Conservation (phyloP, 2,329 filamentous ascomycete genomes). For the Sporothrix variecibatus region DNA sequence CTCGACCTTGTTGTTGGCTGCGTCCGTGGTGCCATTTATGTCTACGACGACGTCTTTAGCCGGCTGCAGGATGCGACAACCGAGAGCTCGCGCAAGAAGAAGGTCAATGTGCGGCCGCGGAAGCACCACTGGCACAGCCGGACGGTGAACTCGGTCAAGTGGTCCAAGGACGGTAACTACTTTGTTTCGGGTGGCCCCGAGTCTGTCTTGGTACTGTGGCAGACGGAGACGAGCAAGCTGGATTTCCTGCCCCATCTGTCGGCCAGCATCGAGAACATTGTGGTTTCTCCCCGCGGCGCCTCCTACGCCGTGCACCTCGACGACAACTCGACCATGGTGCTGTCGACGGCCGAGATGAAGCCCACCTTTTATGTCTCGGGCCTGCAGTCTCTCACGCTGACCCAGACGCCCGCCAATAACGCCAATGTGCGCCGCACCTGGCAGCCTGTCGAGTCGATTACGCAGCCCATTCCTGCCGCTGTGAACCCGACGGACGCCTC, state of each 20-base stretch:
- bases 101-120: constrained; percentile 57
- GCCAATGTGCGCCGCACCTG: constrained; percentile 56
- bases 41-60: constrained; percentile 75
- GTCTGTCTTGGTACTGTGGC: constrained; percentile 88
- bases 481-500: constrained; percentile 65
- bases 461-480: constrained; percentile 58
- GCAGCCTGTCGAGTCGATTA: constrained; percentile 46
- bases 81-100: constrained; percentile 41
- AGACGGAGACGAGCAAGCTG: constrained; percentile 80
- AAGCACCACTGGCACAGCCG: constrained; percentile 90
- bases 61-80: constrained; percentile 53
- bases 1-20: constrained; percentile 75
- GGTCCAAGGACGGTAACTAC: constrained; percentile 92
- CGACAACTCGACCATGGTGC: constrained; percentile 87
- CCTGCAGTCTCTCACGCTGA: constrained; percentile 66
- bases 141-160: constrained; percentile 81
- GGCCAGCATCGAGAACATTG: constrained; percentile 79
- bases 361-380: constrained; percentile 83
- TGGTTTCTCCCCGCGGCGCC: constrained; percentile 75
- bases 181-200: constrained; percentile 90
- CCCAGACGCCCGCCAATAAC: constrained; percentile 53
- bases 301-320: constrained; percentile 83
- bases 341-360: constrained; percentile 87
- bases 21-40: constrained; percentile 71
- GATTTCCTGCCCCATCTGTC: constrained; percentile 89